Evolutionary conservation across 805 yeast genomes (phyloP), one percentile per base, ranked within the genome.

Genomic region (Hanseniaspora occidentalis): DNA sequence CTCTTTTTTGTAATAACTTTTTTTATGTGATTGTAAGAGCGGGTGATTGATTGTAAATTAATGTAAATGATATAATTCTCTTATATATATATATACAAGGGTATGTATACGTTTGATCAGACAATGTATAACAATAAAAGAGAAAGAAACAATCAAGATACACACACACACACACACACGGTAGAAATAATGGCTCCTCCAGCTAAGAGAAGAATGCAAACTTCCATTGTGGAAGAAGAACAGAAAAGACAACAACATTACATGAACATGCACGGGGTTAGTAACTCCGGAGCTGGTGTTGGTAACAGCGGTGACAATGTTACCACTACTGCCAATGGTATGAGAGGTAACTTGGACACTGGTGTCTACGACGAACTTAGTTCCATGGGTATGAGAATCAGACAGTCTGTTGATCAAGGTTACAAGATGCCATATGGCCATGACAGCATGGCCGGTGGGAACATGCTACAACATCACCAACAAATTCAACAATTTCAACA

Each of bases 371-470:
- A 50, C 37, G 54, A 63, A 20, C 64, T 79, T 19, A 68, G 75
- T 31, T 69, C 77, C 1, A 52, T 79, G 5, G 86, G 85, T 0
- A 79, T 78, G 84, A 67, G 84, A 46, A 73, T 81, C 43, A 69
- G 89, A 51, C 77, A 78, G 48, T 67, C 80, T 2, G 74, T 80
- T 3, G 65, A 72, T 25, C 76, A 77, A 35, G 86, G 86, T 1
- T 77, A 78, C 53, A 54, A 58, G 16, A 29, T 14, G 18, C 33
- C 33, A 29, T 29, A 10, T 23, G 9, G 18, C 4, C 13, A 29
- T n/a, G n/a, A 29, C 4, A 25, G 14, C 5, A 23, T 23, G 10
- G 10, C 10, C 10, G 9, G 10, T 7, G 25, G 10, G 7, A 10
- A 23, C 7, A 7, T n/a, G 18, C 18, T n/a, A n/a, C 18, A 29